A percentile compares a stretch with the other conserved stretches of the same genome.
These are phyloP conservation scores for Ambrosiella xylebori DNA, from an alignment of 2,329 filamentous ascomycete genomes.

Conservation along the genomic window DNA sequence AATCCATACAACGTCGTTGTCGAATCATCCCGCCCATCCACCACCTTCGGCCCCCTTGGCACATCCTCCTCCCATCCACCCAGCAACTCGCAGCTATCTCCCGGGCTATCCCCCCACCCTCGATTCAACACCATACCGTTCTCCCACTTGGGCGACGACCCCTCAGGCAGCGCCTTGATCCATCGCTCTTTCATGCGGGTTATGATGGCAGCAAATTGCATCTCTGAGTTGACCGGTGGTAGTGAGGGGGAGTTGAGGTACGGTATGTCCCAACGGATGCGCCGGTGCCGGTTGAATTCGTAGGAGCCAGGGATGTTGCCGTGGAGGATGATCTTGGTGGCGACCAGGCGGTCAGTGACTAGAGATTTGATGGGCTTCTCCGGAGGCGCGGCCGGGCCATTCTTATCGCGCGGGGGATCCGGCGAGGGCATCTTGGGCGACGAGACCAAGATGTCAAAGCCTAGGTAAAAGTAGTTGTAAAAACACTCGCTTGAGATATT, in stretches of 20 bases:
- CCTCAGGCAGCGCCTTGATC: conserved; percentile 45
- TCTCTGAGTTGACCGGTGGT: conserved; percentile 45
- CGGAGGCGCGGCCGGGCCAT: conserved; percentile 4
- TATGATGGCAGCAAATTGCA: conserved; percentile 58
- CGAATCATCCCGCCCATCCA: conserved; percentile 40
- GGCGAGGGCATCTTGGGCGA: conserved; percentile 49
- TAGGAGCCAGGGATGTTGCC: conserved; percentile 92
- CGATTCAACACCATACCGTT: conserved; percentile 78
- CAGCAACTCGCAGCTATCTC: conserved; percentile 71
- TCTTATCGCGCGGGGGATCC: conserved; percentile 34
- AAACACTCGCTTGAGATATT: conserved; percentile 60
- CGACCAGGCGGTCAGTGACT: conserved; percentile 52
- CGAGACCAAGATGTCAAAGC: conserved; percentile 86
- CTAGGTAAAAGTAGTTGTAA: conserved; percentile 94
- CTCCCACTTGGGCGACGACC: conserved; percentile 33
- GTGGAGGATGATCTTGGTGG: conserved; percentile 83
- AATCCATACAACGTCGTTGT: conserved; percentile 83
- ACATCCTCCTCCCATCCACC: conserved; percentile 69
- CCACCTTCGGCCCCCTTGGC: conserved; percentile 22
- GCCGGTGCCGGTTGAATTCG: conserved; percentile 84
- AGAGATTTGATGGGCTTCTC: conserved; percentile 21
- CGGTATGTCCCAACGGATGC: conserved; percentile 68
- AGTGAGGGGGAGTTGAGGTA: conserved; percentile 25
- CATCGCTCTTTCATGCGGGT: conserved; percentile 50
- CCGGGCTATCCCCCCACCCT: conserved; percentile 80